Base-by-base conservation (phyloP, 2,329 filamentous ascomycete genomes). In the Boeremia lycopersici region DNA sequence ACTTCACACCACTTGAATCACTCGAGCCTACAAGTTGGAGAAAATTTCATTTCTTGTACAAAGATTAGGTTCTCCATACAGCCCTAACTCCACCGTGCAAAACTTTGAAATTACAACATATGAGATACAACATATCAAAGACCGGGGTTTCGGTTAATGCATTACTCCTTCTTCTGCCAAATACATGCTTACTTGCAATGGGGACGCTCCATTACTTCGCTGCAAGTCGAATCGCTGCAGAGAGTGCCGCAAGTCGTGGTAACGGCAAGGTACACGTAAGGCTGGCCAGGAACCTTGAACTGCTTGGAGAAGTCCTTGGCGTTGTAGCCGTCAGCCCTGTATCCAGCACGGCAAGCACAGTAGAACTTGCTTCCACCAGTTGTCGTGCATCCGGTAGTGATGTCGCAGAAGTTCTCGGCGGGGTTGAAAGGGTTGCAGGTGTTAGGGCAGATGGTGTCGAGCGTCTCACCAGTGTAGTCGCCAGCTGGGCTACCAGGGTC, bases 271-370 rank as follows among this genome's bases (percentile, higher is more conserved):
- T 67, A 69, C 10, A 72, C 68, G 34, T 65, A 70, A 48, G 63
- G 65, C 48, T 62, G 61, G 2, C 61, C 64, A 13, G 57, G 47
- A 8, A 67, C 57, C 36, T 63, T 61, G 51, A 69, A 68, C 59
- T 71, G 67, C 56, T 63, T 63, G 38, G 48, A 58, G 48, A 69
- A 69, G 43, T 72, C 63, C 60, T 65, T 68, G 5, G 60, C 53
- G 38, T 62, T 62, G 42, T 48, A 62, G 7, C 31, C 52, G 29
- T 63, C 61, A 2, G 59, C 47, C 35, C 61, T 57, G 52, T 50
- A 71, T 1, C 68, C 69, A 19, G 67, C 67, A 17, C 66, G 48
- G 60, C 68, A 72, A 3, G 65, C 65, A 38, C 69, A 71, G 55
- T 69, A 68, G 57, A 67, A 63, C 29, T 63, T 64, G 48, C 52